Percentiles rank a stretch among this genome's conserved stretches.
These are phyloP conservation scores for Magnaporthiopsis incrustans DNA, from an alignment of 2,329 filamentous ascomycete species.

Conservation along the genomic window DNA sequence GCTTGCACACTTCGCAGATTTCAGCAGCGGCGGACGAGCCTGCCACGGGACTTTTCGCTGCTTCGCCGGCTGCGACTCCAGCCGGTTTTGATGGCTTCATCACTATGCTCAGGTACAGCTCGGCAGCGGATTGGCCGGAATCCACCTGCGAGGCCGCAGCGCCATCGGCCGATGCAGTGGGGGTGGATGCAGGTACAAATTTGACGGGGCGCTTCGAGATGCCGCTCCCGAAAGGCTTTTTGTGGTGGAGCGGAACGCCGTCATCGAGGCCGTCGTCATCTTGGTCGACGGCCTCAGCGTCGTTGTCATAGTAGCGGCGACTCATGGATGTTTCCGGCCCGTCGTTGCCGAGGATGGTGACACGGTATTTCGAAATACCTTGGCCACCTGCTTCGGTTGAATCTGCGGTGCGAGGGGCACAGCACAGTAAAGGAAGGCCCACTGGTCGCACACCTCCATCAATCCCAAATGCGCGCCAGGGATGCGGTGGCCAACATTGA, in stretches of 20 bases:
- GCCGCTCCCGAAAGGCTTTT: conserved; percentile 47
- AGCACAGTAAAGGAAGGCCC: too few species aligned
- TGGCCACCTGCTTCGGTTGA: neutral
- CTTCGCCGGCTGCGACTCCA: too few species aligned
- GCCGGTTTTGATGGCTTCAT: conserved; percentile 4
- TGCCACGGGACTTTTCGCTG: too few species aligned
- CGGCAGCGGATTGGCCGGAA: conserved; percentile 33
- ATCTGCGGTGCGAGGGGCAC: neutral
- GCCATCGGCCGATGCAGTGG: neutral
- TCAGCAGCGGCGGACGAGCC: conserved; percentile 12
- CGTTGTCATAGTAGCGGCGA: neutral
- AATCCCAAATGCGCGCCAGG: neutral
- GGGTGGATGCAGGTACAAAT: conserved; percentile 42
- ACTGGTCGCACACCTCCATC: neutral
- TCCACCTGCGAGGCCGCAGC: conserved; percentile 10
- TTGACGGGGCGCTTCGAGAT: conserved; percentile 45
- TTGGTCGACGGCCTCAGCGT: neutral
- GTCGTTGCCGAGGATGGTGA: neutral
- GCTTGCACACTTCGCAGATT: conserved; percentile 51
- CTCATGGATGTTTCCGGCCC: neutral
- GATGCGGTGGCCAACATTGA: neutral
- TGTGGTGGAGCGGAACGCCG: conserved; percentile 44
- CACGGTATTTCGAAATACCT: too few species aligned
- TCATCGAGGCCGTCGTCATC: conserved; percentile 24
- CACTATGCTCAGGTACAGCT: conserved; percentile 61